phyloP scores from a whole-genome alignment of 805 yeast species.

The Sugiyamaella lignohabitans region DNA sequence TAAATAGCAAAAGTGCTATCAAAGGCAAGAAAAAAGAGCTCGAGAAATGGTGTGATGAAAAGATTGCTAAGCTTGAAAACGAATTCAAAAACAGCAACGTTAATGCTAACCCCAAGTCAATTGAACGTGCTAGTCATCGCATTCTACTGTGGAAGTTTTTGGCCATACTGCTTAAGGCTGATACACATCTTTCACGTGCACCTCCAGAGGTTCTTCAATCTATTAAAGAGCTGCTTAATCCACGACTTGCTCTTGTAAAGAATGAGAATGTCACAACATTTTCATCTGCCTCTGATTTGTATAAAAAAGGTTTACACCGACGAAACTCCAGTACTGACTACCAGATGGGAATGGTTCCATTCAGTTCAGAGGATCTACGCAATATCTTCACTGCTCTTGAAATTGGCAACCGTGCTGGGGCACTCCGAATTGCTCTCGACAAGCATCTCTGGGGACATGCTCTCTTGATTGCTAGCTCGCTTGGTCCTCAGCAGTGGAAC shows the following conservation, averaged over 20 bases:
- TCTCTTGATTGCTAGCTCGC: constrained; percentile 57
- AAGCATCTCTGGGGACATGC: constrained; percentile 75
- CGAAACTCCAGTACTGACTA: constrained; percentile 12
- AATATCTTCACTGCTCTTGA: constrained; percentile 17
- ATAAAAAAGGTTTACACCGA: constrained; percentile 12
- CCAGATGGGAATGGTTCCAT: constrained; percentile 3
- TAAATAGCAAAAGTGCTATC: constrained; percentile 35
- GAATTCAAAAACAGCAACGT: constrained; percentile 14
- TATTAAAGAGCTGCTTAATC: constrained; percentile 23
- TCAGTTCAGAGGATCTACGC: constrained; percentile 18
- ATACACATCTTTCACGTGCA: constrained; percentile 28
- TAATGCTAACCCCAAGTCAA: constrained; percentile 19
- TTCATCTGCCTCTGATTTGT: constrained; percentile 25
- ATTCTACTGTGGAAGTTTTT: constrained; percentile 32
- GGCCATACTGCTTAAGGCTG: constrained; percentile 29
- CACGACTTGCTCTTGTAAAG: constrained; percentile 17
- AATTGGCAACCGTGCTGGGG: constrained; percentile 59
- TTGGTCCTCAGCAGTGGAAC: constrained; percentile 56
- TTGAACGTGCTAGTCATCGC: constrained; percentile 26
- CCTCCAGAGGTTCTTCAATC: constrained; percentile 21
- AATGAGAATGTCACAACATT: constrained; percentile 13
- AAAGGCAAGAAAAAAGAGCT: constrained; percentile 62
- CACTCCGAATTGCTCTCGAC: constrained; percentile 54
- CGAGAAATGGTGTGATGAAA: constrained; percentile 57
- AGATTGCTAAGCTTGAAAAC: constrained; percentile 24